Base-by-base conservation (phyloP, 2,329 filamentous ascomycete genomes). In the Sarocladiaceae sp. region DNA sequence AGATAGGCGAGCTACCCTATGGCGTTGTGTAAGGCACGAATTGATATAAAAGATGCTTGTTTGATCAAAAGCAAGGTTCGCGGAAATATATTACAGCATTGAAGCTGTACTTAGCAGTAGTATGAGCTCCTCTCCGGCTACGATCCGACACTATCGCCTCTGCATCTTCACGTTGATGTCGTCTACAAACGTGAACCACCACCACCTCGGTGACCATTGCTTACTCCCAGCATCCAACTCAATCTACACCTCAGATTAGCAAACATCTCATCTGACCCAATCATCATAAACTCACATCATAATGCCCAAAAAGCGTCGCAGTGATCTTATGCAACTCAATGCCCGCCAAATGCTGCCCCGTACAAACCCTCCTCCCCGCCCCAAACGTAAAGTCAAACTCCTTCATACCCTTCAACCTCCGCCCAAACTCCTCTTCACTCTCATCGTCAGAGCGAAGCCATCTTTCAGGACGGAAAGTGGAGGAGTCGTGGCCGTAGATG, bases 401-500 rank as follows among this genome's bases (percentile, higher is more conserved):
- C 39, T 71, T 71, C 69, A 73, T 74, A 5, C 56, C 55, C 8
- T 58, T 55, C 31, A 68, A 60, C 2, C 73, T 64, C 25, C 57
- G 53, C 35, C 66, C 53, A 39, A 67, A 73, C 13, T 55, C 59
- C 6, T 63, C 64, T 26, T 52, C 53, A 26, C 54, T 64, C 56
- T 75, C 72, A 2, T 51, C 55, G 4, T 62, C 58, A 3, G 58
- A 53, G 28, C 59, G 62, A 7, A 80, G 59, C 76, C 76, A 81
- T 3, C 78, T 65, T 46, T 77, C 76, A 0, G 77, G 75, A 1
- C 65, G 63, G 56, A 73, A 80, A 0, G 56, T 53, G 18, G 77
- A 67, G 0, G 71, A 67, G 53, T 80, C 73, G 0, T 64, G 56
- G 0, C 75, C 77, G 57, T 74, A 80, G 3, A 74, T 57, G 0